Base-by-base conservation (phyloP, 1,284 basidiomycete genomes). In the Apiotrichum porosum region DNA sequence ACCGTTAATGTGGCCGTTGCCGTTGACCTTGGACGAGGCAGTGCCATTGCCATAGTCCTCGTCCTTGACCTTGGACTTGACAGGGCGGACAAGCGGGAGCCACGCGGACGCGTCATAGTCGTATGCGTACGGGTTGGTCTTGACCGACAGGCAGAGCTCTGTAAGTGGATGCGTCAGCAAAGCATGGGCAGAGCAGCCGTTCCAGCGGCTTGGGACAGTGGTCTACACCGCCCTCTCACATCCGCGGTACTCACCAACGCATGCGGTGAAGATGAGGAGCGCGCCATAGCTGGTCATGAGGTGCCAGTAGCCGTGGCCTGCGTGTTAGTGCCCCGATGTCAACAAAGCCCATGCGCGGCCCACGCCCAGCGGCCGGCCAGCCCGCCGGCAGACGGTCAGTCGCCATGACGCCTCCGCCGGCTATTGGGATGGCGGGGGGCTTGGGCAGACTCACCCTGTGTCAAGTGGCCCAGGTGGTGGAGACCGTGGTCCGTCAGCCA, bases 291-390 rank as follows among this genome's bases (percentile, higher is more conserved):
- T 75, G 0, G 78, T 79, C 52, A 76, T 58, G 18, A 78, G 57
- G 57, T 79, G 78, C 78, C 78, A 80, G 69, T 75, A 75, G 3
- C 67, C 74, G 54, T 76, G 75, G 14, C 74, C 69, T 69, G n/a
- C n/a, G n/a, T n/a, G n/a, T n/a, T n/a, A n/a, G n/a, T n/a, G n/a
- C n/a, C n/a, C n/a, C n/a, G n/a, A n/a, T n/a, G n/a, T n/a, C n/a
- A n/a, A n/a, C n/a, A n/a, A n/a, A n/a, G n/a, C n/a, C n/a, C n/a
- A n/a, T n/a, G n/a, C n/a, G n/a, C n/a, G n/a, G n/a, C n/a, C n/a
- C n/a, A n/a, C n/a, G n/a, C n/a, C n/a, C n/a, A n/a, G n/a, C n/a
- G n/a, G 39, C 28, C 30, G 26, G 24, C 30, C 44, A 54, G n/a
- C 22, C 33, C 47, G 41, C 33, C 48, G 31, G 13, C 24, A 15